phyloP scores from a whole-genome alignment of 768 basidiomycete species.

The Podaxis sp. region DNA sequence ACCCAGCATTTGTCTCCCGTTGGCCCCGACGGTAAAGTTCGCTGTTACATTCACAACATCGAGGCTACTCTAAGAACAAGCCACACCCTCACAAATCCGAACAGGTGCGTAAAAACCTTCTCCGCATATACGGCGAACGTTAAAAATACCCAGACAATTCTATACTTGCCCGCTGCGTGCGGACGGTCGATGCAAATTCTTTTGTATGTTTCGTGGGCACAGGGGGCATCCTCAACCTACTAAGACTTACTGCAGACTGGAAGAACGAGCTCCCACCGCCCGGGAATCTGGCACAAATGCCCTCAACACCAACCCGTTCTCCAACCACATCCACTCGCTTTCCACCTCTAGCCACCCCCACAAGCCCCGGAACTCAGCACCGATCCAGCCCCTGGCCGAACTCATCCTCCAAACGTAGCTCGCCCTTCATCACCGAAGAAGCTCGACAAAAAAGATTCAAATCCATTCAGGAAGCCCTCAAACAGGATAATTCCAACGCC shows the following conservation, averaged over 20 bases:
- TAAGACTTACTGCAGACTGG: not conserved
- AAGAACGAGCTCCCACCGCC: slow-evolving; percentile 9
- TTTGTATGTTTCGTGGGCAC: slow-evolving; percentile 26
- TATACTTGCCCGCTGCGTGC: slow-evolving; percentile 34
- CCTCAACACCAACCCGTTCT: not conserved
- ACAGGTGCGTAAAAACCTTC: slow-evolving; percentile 28
- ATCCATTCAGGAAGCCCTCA: slow-evolving; percentile 1
- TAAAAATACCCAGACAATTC: slow-evolving; percentile 27
- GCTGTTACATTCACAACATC: slow-evolving; percentile 26
- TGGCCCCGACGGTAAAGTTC: slow-evolving; percentile 29
- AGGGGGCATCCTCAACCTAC: not conserved
- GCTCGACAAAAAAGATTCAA: slow-evolving; percentile 6
- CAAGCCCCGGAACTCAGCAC: not conserved
- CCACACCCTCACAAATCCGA: slow-evolving; percentile 27
- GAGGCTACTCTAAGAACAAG: slow-evolving; percentile 25
- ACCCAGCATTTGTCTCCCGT: slow-evolving; percentile 22
- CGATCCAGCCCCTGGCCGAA: not conserved
- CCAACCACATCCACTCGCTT: not conserved
- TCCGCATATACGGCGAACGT: not conserved
- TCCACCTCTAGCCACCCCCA: not conserved
- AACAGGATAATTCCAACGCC: too few species aligned
- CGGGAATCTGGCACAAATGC: not conserved
- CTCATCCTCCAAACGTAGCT: slow-evolving; percentile 5
- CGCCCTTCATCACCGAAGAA: not conserved
- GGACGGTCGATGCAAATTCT: slow-evolving; percentile 34